Conservation (phyloP, 2,329 filamentous ascomycete species). For the Xylaria sp. region DNA sequence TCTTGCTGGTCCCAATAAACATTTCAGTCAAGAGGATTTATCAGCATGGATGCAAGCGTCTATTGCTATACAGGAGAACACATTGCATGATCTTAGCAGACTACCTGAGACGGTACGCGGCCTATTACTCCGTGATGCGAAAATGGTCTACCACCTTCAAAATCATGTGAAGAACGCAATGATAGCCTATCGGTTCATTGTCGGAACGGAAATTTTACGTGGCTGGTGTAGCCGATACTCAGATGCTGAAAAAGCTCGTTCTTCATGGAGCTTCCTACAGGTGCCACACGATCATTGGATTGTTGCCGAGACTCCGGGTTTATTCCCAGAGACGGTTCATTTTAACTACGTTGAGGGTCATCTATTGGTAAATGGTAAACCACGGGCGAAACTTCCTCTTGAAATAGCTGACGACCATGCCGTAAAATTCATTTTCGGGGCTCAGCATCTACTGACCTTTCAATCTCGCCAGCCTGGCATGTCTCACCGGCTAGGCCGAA, state of each 20-base stretch:
- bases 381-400: slow-evolving; percentile 60
- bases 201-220: slow-evolving; percentile 50
- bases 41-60: slow-evolving; percentile 42
- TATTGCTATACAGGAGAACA: slow-evolving; percentile 57
- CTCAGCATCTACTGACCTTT: slow-evolving; percentile 57
- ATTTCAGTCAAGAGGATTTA: slow-evolving; percentile 37
- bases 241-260: slow-evolving; percentile 35
- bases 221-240: slow-evolving; percentile 54
- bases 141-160: slow-evolving; percentile 54
- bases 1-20: slow-evolving; percentile 18
- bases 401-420: slow-evolving; percentile 59
- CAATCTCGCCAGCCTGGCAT: slow-evolving; percentile 65
- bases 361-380: slow-evolving; percentile 52
- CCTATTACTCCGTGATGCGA: slow-evolving; percentile 59
- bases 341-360: slow-evolving; percentile 52
- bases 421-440: slow-evolving; percentile 58
- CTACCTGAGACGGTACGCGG: slow-evolving; percentile 51
- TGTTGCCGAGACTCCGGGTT: slow-evolving; percentile 27
- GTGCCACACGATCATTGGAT: slow-evolving; percentile 43
- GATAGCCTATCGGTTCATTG: slow-evolving; percentile 17
- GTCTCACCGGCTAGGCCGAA: slow-evolving; percentile 54
- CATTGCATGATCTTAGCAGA: slow-evolving; percentile 50
- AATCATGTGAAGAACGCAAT: slow-evolving; percentile 52
- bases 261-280: slow-evolving; percentile 48
- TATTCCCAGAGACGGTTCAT: slow-evolving; percentile 43